Conservation (phyloP, 257 asterid species). For the Plantago elongata region DNA sequence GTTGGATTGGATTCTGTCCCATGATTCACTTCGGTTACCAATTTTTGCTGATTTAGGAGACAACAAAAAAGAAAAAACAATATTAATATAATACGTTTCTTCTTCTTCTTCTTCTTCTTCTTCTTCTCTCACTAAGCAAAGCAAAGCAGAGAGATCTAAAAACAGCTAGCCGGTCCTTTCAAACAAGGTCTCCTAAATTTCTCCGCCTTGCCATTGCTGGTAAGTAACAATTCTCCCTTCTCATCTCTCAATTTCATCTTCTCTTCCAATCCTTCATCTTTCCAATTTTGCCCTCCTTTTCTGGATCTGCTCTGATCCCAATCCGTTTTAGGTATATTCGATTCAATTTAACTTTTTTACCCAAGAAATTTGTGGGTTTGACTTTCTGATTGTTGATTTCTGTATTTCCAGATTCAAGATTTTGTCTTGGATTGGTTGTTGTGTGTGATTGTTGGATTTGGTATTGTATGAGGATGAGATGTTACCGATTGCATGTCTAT, state of each 20-base stretch:
- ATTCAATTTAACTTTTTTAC: slow-evolving; percentile 1
- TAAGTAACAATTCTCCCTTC: background rate
- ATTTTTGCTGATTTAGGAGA: too few relatives aligned
- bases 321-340: slow-evolving; percentile 4
- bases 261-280: background rate
- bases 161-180: too few relatives aligned
- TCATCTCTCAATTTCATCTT: background rate
- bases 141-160: too few relatives aligned
- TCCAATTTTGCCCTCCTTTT: slow-evolving; percentile 5
- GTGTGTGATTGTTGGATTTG: slow-evolving; percentile 4
- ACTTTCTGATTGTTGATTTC: slow-evolving; percentile 15
- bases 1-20: too few relatives aligned
- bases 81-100: too few relatives aligned
- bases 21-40: too few relatives aligned
- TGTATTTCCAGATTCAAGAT: background rate
- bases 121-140: too few relatives aligned
- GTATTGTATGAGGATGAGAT: background rate
- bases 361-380: slow-evolving; percentile 20
- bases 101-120: too few relatives aligned
- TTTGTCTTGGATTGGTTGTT: slow-evolving; percentile 5
- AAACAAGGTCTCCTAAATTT: too few relatives aligned
- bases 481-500: background rate
- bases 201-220: too few relatives aligned
- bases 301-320: slow-evolving; percentile 27
- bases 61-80: too few relatives aligned